Base-by-base conservation (phyloP, 2,329 filamentous ascomycete species). In the Stagonosporopsis cucurbitacearum region DNA sequence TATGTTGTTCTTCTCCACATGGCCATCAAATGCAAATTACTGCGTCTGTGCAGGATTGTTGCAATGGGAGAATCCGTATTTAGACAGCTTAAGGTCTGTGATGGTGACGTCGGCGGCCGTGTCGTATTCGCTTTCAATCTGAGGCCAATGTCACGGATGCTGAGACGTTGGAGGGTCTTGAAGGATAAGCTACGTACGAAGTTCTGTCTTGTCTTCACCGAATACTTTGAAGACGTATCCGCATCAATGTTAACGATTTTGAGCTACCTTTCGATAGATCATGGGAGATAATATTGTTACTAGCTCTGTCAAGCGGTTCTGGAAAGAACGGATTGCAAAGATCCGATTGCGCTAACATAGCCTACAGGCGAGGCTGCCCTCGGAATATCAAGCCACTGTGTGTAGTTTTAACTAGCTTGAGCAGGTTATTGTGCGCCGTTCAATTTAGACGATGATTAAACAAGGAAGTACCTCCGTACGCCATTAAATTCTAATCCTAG, bases 391-490 rank as follows among this genome's bases (percentile, higher is more conserved):
- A 50, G 52, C 41, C 41, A 30, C 44, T 19, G 13, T 26, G 4
- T 30, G n/a, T 8, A 15, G 6, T 33, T 17, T 1, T 8, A 45
- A 28, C 28, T 22, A 46, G 26, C 41, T 40, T 45, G 35, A 39
- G 12, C 20, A 36, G 23, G 20, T 32, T 26, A 39, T n/a, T n/a
- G n/a, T n/a, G n/a, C 37, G 51, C 44, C 37, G 43, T 54, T 30
- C 3, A 37, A 39, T 32, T 32, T n/a, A 41, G 11, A 7, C 20
- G 40, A 19, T 22, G 20, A 11, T 48, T 26, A 15, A 36, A 59
- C 30, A 20, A 22, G 48, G 56, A 45, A 45, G 39, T 15, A 46
- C 20, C 23, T 26, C 58, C 56, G 50, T 51, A 44, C 50, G 44
- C 54, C 46, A 47, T 49, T 39, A 41, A 52, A 41, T 47, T 48